Percentiles rank a stretch among this genome's conserved stretches.
Conservation (phyloP, 768 basidiomycete species). For the Rhizopogon vinicolor region DNA sequence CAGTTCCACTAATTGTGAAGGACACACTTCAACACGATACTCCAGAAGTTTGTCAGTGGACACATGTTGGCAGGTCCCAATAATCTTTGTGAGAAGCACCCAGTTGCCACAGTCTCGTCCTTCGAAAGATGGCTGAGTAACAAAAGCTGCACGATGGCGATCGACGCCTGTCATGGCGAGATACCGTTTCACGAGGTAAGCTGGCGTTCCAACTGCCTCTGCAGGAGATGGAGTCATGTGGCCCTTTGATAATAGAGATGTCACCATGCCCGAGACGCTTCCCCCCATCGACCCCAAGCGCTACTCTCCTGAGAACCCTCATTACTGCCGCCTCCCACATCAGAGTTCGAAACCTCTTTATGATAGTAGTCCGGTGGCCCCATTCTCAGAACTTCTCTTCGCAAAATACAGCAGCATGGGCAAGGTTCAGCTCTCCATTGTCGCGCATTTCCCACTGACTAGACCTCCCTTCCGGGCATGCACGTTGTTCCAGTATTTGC, state of each 20-base stretch:
- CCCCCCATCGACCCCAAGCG: conserved; percentile 23
- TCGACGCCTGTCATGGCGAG: conserved; percentile 8
- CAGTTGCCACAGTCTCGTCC: neutral
- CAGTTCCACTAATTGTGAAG: conserved; percentile 27
- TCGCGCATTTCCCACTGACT: conserved; percentile 11
- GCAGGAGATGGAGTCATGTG: conserved; percentile 9
- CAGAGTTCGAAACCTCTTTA: conserved; percentile 17
- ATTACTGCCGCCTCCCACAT: conserved; percentile 18
- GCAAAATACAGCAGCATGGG: conserved; percentile 18
- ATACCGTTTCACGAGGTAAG: conserved; percentile 13
- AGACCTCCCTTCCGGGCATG: conserved; percentile 9
- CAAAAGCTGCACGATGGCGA: conserved; percentile 14
- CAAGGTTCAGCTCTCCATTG: conserved; percentile 15
- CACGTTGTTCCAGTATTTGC: conserved; percentile 13
- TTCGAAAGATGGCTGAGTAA: conserved; percentile 2
- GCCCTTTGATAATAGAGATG: conserved; percentile 12
- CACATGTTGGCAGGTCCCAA: conserved; percentile 30
- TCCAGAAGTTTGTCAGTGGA: conserved; percentile 37
- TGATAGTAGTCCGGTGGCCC: conserved; percentile 13
- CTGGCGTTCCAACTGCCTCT: too few relatives aligned
- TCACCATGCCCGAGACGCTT: too few relatives aligned
- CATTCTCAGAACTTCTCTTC: conserved; percentile 21
- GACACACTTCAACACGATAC: conserved; percentile 38
- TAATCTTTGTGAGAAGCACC: conserved; percentile 30
- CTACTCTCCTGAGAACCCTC: conserved; percentile 16